Conservation (phyloP, 2,329 filamentous ascomycete genomes). For the Ophiostoma ulmi region DNA sequence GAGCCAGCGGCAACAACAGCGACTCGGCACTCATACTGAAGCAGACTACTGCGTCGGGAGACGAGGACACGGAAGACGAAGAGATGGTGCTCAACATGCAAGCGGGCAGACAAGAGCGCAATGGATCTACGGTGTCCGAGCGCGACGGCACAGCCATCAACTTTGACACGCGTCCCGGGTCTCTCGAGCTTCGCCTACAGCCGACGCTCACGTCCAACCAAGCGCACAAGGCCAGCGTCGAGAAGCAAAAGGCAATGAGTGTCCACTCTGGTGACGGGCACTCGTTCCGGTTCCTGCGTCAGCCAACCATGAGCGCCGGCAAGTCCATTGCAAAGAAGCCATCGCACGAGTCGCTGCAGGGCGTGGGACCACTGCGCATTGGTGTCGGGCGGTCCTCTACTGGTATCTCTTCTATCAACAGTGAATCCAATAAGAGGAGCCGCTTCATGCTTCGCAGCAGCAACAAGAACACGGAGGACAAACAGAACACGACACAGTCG, state of each 20-base stretch:
- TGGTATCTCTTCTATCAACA: conserved; percentile 36
- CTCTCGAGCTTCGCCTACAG: conserved; percentile 74
- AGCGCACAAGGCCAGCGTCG: conserved; percentile 37
- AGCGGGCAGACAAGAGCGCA: conserved; percentile 26
- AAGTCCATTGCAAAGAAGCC: conserved; percentile 43
- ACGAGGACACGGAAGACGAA: conserved; percentile 39
- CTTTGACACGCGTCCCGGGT: conserved; percentile 60
- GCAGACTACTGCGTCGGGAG: conserved; percentile 38
- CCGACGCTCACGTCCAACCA: conserved; percentile 64
- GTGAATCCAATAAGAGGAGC: conserved; percentile 40
- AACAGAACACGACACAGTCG: conserved; percentile 45
- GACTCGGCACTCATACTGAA: not conserved
- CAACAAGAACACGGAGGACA: conserved; percentile 36
- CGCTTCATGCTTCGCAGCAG: conserved; percentile 50
- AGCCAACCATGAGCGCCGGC: conserved; percentile 24
- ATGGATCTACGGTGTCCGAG: conserved; percentile 29
- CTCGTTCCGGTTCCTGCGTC: conserved; percentile 50
- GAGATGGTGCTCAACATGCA: conserved; percentile 31
- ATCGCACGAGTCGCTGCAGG: conserved; percentile 53
- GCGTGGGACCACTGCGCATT: conserved; percentile 36
- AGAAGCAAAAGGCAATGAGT: conserved; percentile 46
- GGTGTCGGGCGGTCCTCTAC: conserved; percentile 44
- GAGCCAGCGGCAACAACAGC: not conserved
- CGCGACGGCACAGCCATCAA: conserved; percentile 40
- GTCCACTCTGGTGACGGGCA: conserved; percentile 47